Conservation (phyloP, 495 filamentous ascomycete genomes). For the Neurospora africana region DNA sequence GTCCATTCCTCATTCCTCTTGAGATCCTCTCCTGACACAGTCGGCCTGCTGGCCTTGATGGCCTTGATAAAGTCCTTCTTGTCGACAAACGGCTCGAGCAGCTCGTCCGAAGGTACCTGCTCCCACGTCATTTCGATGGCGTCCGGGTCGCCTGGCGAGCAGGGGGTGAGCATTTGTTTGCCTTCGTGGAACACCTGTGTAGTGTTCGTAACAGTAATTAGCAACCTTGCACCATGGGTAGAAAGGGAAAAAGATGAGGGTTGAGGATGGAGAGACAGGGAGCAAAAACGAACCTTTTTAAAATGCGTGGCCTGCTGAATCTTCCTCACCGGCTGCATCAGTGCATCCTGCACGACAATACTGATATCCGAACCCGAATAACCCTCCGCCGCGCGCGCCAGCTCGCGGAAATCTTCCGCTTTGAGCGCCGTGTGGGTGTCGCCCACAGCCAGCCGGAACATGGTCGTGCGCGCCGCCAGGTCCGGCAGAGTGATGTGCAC, state of each 20-base stretch:
- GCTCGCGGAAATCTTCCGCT: constrained; percentile 61
- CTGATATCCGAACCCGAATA: constrained; percentile 95
- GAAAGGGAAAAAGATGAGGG: neutral
- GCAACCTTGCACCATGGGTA: neutral
- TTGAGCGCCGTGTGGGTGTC: constrained; percentile 80
- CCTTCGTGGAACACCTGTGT: constrained; percentile 61
- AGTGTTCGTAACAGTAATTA: constrained; percentile 1
- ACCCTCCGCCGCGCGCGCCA: constrained; percentile 76
- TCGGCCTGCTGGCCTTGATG: constrained; percentile 75
- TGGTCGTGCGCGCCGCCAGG: constrained; percentile 75
- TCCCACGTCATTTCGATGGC: constrained; percentile 94
- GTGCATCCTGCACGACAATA: constrained; percentile 91
- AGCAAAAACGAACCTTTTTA: constrained; percentile 55
- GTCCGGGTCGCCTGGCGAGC: constrained; percentile 78
- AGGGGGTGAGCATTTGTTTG: constrained; percentile 74
- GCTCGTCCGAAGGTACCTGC: constrained; percentile 64
- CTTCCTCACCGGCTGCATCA: constrained; percentile 96
- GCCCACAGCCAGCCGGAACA: constrained; percentile 94
- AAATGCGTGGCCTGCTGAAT: constrained; percentile 99
- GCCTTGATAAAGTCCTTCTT: constrained; percentile 93
- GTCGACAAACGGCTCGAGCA: constrained; percentile 76
- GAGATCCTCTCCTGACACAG: constrained; percentile 78
- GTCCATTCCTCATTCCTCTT: constrained; percentile 87
- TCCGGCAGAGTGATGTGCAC: constrained; percentile 94
- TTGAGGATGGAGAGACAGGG: neutral